Base-by-base conservation (phyloP, 2,329 filamentous ascomycete species). In the Fusarium pseudonygamai region DNA sequence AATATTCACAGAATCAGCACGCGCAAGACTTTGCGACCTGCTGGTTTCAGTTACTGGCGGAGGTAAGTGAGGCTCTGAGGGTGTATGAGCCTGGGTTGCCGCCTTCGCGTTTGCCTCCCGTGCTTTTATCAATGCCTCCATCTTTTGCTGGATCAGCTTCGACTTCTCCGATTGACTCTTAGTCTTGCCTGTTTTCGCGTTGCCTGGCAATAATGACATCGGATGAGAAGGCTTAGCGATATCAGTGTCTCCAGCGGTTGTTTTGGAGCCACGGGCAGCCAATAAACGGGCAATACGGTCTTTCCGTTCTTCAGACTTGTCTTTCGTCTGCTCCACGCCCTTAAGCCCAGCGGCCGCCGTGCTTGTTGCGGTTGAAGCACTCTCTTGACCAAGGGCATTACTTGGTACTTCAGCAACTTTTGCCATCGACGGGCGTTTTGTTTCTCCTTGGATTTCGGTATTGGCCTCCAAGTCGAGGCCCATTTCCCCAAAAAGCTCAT, bases 241-340 rank as follows among this genome's bases (percentile, higher is more conserved):
- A 32, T 46, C 40, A 24, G 49, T 37, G 2, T 65, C 60, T 34
- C 68, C 24, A 36, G 79, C 60, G 32, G 75, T 69, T 32, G 76
- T 47, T 39, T 91, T 93, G 39, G 89, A 88, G 58, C 87, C 88
- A 79, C 93, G 95, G 4, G 89, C 90, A n/a, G 93, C 93, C 61
- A 95, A 85, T 62, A 95, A 87, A 55, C 92, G 90, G 8, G 93
- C 93, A 67, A 96, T 93, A 46, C 93, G 90, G 73, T 94, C 93
- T 75, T 93, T 93, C 28, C 93, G 88, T 77, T 93, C 90, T 72
- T 93, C 86, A 13, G 88, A 85, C 71, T 81, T 83, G 43, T 81
- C 78, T n/a, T 74, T 75, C 6, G 58, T 87, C 76, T 93, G 90
- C 68, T 92, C 85, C 13, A 86, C 83, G 74, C 75, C 37, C 75